Evolutionary conservation across 2,329 filamentous ascomycete genomes (phyloP).

Genomic region (Truncatella angustata): DNA sequence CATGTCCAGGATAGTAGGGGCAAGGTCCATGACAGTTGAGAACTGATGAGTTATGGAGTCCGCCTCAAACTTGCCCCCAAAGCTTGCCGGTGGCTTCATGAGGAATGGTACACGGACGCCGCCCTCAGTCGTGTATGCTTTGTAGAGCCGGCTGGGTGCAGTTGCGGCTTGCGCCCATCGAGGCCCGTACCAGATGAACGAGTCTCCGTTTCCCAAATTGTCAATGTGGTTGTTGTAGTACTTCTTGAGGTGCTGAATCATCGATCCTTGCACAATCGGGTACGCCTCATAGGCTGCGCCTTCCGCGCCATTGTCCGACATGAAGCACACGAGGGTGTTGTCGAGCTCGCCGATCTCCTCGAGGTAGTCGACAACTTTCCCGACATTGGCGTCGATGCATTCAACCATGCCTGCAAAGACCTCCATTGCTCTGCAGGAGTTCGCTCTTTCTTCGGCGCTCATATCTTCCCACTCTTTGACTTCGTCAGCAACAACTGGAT

Average conservation of each 20-base stretch:
- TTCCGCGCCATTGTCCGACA: slow-evolving; percentile 63
- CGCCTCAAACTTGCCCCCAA: slow-evolving; percentile 21
- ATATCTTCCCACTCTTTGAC: slow-evolving; percentile 47
- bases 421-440: slow-evolving; percentile 53
- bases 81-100: slow-evolving; percentile 37
- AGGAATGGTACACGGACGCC: slow-evolving; percentile 54
- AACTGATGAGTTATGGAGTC: slow-evolving; percentile 47
- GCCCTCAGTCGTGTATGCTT: slow-evolving; percentile 45
- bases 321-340: slow-evolving; percentile 63
- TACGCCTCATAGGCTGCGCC: slow-evolving; percentile 57
- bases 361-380: slow-evolving; percentile 56
- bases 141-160: slow-evolving; percentile 34
- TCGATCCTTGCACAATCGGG: slow-evolving; percentile 53
- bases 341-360: slow-evolving; percentile 56
- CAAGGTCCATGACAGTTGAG: slow-evolving; percentile 50
- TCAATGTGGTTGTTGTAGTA: slow-evolving; percentile 58
- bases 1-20: slow-evolving; percentile 47
- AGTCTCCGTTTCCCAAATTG: slow-evolving; percentile 56
- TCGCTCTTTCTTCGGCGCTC: slow-evolving; percentile 41
- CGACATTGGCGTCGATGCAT: slow-evolving; percentile 58
- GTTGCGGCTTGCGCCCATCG: slow-evolving; percentile 47
- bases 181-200: slow-evolving; percentile 60
- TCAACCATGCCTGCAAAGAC: slow-evolving; percentile 65
- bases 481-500: slow-evolving; percentile 48
- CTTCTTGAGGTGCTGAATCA: slow-evolving; percentile 49